Evolutionary conservation across 495 filamentous ascomycete genomes (phyloP).

Genomic region (Aspergillus funiculosus): DNA sequence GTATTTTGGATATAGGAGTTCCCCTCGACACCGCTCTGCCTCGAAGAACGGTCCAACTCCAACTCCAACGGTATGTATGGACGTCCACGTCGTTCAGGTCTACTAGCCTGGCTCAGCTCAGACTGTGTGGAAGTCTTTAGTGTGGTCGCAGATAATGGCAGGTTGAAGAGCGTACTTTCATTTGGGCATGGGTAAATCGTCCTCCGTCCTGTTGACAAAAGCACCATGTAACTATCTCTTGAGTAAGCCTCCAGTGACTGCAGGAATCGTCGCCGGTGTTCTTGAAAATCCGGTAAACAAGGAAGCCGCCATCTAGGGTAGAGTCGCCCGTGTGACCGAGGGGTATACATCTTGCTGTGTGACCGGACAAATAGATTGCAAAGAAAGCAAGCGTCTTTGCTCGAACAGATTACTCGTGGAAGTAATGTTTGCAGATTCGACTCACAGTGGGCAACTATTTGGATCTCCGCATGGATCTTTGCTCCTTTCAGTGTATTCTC

Average conservation of each 20-base stretch:
- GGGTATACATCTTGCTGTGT: constrained; percentile 5
- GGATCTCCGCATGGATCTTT: constrained; percentile 37
- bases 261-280: constrained; percentile 3
- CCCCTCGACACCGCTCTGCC: no score
- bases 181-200: constrained; percentile 1
- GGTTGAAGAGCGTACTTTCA: constrained; percentile 9
- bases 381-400: constrained; percentile 18
- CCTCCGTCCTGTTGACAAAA: constrained; percentile 4
- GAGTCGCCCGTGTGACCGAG: constrained; percentile 11
- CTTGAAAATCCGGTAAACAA: constrained; percentile 10
- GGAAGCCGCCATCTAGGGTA: constrained; percentile 17
- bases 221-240: background rate
- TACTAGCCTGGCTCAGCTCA: no score
- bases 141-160: background rate
- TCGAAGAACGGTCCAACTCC: no score
- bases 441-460: constrained; percentile 36
- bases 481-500: constrained; percentile 1
- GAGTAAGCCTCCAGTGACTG: constrained; percentile 3
- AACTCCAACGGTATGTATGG: no score
- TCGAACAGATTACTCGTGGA: constrained; percentile 16
- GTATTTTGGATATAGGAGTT: no score
- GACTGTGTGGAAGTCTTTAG: no score
- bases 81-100: no score
- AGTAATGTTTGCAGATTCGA: constrained; percentile 15
- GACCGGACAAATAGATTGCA: constrained; percentile 10